A percentile compares a stretch with the other conserved stretches of the same genome.
Evolutionary conservation across 169 alveolate genomes (phyloP).

Genomic region (Plasmodium blacklocki): DNA sequence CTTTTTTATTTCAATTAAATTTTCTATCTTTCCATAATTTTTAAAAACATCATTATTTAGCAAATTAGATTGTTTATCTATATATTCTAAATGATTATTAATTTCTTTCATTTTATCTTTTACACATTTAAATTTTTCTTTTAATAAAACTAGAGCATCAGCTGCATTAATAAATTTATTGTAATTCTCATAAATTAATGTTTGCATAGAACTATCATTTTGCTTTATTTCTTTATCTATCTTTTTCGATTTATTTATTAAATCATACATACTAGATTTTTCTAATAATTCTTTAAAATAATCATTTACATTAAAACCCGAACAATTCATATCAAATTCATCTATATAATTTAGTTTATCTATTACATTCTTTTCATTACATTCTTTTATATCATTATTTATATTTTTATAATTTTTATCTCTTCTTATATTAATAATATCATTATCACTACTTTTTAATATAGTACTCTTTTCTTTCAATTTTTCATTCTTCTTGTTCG

Average conservation of each 20-base stretch:
- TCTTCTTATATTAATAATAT: neutral
- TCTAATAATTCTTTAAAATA: slow-evolving; percentile 72
- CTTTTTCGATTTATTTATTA: slow-evolving; percentile 46
- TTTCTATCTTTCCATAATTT: slow-evolving; percentile 49
- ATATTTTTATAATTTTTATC: neutral
- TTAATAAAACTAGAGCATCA: slow-evolving; percentile 87
- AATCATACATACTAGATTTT: slow-evolving; percentile 43
- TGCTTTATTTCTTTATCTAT: slow-evolving; percentile 74
- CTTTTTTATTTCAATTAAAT: slow-evolving; percentile 60
- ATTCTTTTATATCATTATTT: neutral
- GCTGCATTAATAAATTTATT: slow-evolving; percentile 90
- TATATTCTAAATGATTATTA: slow-evolving; percentile 20
- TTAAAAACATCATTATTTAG: slow-evolving; percentile 2
- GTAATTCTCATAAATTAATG: slow-evolving; percentile 92
- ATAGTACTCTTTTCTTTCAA: neutral
- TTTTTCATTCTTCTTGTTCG: neutral
- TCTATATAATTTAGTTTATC: neutral
- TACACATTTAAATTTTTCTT: slow-evolving; percentile 72
- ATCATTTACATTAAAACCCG: slow-evolving; percentile 56
- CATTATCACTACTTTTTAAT: neutral
- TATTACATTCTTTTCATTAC: neutral
- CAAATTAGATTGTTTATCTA: slow-evolving; percentile 28
- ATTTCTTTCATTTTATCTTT: slow-evolving; percentile 69
- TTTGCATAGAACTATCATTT: slow-evolving; percentile 87
- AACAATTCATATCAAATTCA: slow-evolving; percentile 38